Percentiles rank a stretch among this genome's conserved stretches.
phyloP scores from a whole-genome alignment of 306 rosid genomes.

The Betula pendula region DNA sequence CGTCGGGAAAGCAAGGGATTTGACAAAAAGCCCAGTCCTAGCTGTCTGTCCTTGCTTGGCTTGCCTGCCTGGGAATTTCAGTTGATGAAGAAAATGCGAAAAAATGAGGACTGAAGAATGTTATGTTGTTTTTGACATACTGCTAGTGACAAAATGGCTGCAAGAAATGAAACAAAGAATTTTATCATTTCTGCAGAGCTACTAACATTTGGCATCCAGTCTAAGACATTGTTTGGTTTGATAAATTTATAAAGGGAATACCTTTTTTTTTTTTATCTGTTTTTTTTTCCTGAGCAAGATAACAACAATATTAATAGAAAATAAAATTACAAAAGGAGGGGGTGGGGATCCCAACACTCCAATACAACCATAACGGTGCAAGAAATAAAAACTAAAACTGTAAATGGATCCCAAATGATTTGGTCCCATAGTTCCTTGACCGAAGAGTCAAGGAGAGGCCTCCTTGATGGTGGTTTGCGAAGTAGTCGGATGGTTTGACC shows the following conservation, averaged over 20 bases:
- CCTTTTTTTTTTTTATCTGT: not conserved
- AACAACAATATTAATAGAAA: no score
- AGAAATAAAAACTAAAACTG: no score
- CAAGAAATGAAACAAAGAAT: constrained; percentile 5
- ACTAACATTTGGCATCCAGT: not conserved
- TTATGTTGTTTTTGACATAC: not conserved
- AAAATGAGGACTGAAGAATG: constrained; percentile 29
- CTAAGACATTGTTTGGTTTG: not conserved
- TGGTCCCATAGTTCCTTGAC: no score
- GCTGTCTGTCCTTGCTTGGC: no score
- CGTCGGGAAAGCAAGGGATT: constrained; percentile 21
- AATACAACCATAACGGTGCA: no score
- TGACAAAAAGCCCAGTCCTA: constrained; percentile 31
- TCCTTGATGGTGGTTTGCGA: no score
- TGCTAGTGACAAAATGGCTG: not conserved
- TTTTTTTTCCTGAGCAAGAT: not conserved
- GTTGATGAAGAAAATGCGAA: constrained; percentile 57
- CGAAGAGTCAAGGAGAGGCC: no score
- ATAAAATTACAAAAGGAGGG: no score
- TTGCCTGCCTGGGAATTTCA: no score
- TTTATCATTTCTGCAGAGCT: not conserved
- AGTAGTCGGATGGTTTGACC: no score
- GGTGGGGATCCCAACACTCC: no score
- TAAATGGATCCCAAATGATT: no score
- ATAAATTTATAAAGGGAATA: not conserved